Evolutionary conservation across 2,329 filamentous ascomycete species (phyloP).

Genomic region (Fusarium acutatum): DNA sequence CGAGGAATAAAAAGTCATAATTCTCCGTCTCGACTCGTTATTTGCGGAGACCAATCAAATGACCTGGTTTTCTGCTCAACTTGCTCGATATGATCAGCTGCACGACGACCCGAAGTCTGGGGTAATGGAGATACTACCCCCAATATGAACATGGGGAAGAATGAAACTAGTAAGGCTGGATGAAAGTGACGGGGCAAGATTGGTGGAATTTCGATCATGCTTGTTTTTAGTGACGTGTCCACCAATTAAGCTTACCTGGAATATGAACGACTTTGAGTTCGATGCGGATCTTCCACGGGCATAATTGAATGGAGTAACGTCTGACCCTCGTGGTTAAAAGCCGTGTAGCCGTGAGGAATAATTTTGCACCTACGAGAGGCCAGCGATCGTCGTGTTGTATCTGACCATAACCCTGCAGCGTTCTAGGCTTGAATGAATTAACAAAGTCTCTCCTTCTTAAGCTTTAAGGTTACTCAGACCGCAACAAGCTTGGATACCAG

Average conservation of each 20-base stretch:
- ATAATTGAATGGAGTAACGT: neutral
- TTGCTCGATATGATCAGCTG: neutral
- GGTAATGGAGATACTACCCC: constrained; percentile 11
- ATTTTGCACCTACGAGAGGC: constrained; percentile 16
- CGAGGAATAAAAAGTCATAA: constrained; percentile 19
- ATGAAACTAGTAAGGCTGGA: neutral
- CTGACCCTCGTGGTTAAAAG: neutral
- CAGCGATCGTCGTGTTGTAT: neutral
- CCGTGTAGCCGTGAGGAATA: neutral
- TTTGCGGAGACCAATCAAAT: constrained; percentile 1
- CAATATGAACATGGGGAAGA: neutral
- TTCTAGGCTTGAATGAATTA: neutral
- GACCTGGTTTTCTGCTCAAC: neutral
- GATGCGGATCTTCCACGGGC: constrained; percentile 2
- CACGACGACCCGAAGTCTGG: constrained; percentile 17
- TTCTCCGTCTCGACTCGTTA: constrained; percentile 14
- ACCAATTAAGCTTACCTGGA: constrained; percentile 20
- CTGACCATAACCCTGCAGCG: neutral
- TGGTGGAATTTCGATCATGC: constrained; percentile 12
- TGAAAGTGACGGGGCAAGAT: neutral
- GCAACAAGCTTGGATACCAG: neutral
- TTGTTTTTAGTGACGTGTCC: neutral
- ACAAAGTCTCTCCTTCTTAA: neutral
- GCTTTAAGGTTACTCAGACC: neutral
- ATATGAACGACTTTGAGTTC: neutral